Conservation (phyloP, 225 moss, liverwort and hornwort genomes). For the Climacium dendroides region DNA sequence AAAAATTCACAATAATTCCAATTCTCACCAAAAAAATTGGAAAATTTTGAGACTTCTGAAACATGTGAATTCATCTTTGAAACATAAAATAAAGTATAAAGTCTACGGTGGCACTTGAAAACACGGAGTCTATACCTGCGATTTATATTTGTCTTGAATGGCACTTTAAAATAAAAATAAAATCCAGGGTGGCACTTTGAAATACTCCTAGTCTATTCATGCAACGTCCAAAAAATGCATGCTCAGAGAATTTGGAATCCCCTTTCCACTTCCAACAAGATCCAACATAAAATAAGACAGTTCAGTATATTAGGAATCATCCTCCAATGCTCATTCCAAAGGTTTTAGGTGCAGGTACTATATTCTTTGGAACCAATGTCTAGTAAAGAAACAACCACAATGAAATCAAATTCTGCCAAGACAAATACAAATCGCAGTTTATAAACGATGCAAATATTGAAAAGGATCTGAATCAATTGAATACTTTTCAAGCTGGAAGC, state of each 20-base stretch:
- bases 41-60: not conserved
- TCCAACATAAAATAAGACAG: not conserved
- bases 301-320: not conserved
- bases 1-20: no score
- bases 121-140: no score
- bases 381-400: not conserved
- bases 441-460: not conserved
- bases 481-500: conserved; percentile 20
- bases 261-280: not conserved
- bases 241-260: not conserved
- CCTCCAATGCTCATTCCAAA: not conserved
- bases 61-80: not conserved
- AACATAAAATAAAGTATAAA: not conserved
- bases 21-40: no score
- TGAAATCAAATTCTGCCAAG: not conserved
- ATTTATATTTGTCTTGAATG: no score
- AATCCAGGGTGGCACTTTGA: no score
- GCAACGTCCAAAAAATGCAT: not conserved
- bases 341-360: not conserved
- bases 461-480: not conserved
- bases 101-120: no score
- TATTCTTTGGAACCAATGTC: not conserved
- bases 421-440: not conserved
- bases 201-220: not conserved
- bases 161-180: no score